Evolutionary conservation across 768 basidiomycete species (phyloP).

Genomic region (Serendipita vermifera): DNA sequence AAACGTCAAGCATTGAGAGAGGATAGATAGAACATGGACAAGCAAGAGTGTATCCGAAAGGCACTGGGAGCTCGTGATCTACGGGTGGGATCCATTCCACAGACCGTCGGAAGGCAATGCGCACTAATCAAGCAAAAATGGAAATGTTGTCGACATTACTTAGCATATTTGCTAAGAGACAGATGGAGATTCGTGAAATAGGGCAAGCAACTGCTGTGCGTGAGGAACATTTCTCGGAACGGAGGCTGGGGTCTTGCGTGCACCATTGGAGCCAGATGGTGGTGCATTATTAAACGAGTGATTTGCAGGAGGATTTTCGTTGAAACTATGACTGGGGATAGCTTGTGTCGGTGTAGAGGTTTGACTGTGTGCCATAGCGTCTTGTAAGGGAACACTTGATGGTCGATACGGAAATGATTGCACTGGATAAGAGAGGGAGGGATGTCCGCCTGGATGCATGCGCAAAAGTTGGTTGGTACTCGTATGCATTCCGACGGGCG

Average conservation of each 20-base stretch:
- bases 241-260: constrained; percentile 4
- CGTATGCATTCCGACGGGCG: too few species aligned
- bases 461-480: too few species aligned
- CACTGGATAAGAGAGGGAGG: neutral
- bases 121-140: too few species aligned
- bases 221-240: constrained; percentile 2
- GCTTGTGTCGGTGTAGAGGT: too few species aligned
- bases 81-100: too few species aligned
- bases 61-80: too few species aligned
- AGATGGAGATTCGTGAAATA: neutral
- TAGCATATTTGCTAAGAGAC: too few species aligned
- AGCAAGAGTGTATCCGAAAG: too few species aligned
- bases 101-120: too few species aligned
- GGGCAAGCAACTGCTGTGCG: neutral
- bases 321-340: neutral
- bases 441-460: neutral
- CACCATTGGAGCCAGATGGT: neutral
- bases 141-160: too few species aligned
- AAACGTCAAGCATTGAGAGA: too few species aligned
- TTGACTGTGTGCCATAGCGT: neutral
- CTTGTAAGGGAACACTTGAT: constrained; percentile 4
- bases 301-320: neutral
- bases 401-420: neutral
- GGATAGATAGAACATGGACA: too few species aligned
- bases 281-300: neutral